These are phyloP conservation scores for Botryosphaeria dothidea DNA, from an alignment of 2,329 filamentous ascomycete genomes.

Conservation along the genomic window DNA sequence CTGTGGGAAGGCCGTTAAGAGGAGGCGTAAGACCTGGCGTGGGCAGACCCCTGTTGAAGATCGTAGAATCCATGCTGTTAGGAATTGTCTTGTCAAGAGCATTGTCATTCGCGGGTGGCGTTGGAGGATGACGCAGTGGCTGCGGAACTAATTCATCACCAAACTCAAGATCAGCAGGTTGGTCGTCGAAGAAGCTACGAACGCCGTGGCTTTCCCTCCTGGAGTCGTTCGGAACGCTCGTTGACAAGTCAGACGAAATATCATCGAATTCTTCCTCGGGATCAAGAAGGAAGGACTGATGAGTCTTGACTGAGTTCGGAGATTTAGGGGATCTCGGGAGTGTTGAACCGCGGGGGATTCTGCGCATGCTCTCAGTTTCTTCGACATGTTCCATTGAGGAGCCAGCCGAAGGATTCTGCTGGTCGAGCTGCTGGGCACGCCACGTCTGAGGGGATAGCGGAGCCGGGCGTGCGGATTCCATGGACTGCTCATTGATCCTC, in stretches of 20 bases:
- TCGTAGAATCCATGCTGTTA: constrained; percentile 27
- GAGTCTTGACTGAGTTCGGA: constrained; percentile 22
- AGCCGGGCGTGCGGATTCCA: constrained; percentile 25
- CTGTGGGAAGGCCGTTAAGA: background rate
- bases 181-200: constrained; percentile 53
- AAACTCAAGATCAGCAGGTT: constrained; percentile 38
- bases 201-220: constrained; percentile 41
- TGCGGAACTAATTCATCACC: constrained; percentile 34
- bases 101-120: constrained; percentile 43
- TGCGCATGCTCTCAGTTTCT: constrained; percentile 53
- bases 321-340: constrained; percentile 36
- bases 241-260: constrained; percentile 50
- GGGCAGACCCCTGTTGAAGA: constrained; percentile 37
- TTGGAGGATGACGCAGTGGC: constrained; percentile 42
- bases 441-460: constrained; percentile 27
- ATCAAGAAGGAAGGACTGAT: constrained; percentile 53
- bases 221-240: constrained; percentile 46
- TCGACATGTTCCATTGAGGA: constrained; percentile 54
- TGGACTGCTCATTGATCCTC: background rate
- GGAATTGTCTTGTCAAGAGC: constrained; percentile 26
- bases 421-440: constrained; percentile 22
- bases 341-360: constrained; percentile 47
- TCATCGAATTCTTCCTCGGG: constrained; percentile 59
- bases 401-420: constrained; percentile 39
- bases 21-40: constrained; percentile 41